A percentile compares a stretch with the other conserved stretches of the same genome.
These are phyloP conservation scores for Petunia axillaris DNA, from an alignment of 257 asterid genomes.

Conservation along the genomic window DNA sequence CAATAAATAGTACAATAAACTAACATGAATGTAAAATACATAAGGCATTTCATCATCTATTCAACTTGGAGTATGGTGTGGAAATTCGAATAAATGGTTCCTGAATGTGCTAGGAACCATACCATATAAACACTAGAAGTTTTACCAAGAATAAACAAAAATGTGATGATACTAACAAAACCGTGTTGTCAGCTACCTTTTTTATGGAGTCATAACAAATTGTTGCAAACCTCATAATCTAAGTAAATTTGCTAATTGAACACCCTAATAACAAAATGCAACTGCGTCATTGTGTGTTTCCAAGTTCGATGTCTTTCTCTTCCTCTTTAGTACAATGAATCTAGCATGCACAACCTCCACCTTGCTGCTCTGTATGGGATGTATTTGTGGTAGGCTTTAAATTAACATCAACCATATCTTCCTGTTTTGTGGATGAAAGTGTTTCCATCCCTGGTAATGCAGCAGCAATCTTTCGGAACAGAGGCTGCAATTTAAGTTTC, in stretches of 20 bases:
- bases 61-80: neutral
- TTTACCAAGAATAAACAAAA: neutral
- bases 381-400: conserved; percentile 69
- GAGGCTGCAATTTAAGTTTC: conserved; percentile 54
- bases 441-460: conserved; percentile 88
- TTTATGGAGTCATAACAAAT: neutral
- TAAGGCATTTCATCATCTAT: neutral
- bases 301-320: neutral
- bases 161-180: neutral
- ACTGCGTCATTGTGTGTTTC: conserved; percentile 18
- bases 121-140: conserved; percentile 8
- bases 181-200: neutral
- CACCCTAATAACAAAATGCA: conserved; percentile 13
- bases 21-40: conserved; percentile 12
- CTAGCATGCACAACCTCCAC: conserved; percentile 87
- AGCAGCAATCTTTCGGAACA: conserved; percentile 85
- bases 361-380: conserved; percentile 75
- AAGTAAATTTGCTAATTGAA: conserved; percentile 3
- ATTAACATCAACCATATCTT: conserved; percentile 87
- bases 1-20: neutral
- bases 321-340: conserved; percentile 24
- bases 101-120: neutral
- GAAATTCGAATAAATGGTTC: neutral
- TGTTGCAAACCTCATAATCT: conserved; percentile 1
- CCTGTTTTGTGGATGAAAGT: conserved; percentile 75